These are phyloP conservation scores for Candida glaebosa DNA, from an alignment of 805 yeast species.

Conservation along the genomic window DNA sequence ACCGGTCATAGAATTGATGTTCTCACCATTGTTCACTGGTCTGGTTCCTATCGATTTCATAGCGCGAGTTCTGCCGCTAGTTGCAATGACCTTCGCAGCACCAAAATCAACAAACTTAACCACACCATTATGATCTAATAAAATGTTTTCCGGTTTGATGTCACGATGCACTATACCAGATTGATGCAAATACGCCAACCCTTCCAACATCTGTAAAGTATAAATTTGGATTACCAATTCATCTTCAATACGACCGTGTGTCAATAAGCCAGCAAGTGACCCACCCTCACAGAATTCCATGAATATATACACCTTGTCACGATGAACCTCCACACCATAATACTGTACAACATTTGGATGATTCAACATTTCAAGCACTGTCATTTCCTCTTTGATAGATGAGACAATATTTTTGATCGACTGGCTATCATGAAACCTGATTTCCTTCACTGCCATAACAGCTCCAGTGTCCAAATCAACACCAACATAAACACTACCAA, in stretches of 20 bases:
- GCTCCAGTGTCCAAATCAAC: conserved; percentile 93
- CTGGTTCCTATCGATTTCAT: background rate
- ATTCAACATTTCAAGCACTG: conserved; percentile 87
- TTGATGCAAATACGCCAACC: conserved; percentile 89
- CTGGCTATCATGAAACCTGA: conserved; percentile 83
- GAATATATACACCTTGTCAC: conserved; percentile 90
- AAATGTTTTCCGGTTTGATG: conserved; percentile 90
- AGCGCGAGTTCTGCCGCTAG: conserved; percentile 45
- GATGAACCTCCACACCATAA: conserved; percentile 94
- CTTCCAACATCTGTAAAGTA: conserved; percentile 90
- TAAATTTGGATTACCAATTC: conserved; percentile 89
- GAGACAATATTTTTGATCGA: conserved; percentile 82
- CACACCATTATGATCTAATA: conserved; percentile 87
- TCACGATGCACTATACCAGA: conserved; percentile 96
- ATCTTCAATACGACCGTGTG: conserved; percentile 93
- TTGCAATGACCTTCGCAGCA: conserved; percentile 87
- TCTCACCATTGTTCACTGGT: conserved; percentile 10
- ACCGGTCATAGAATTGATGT: conserved; percentile 66
- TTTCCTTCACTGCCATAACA: conserved; percentile 95
- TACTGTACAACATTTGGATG: conserved; percentile 97
- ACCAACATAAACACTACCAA: conserved; percentile 92
- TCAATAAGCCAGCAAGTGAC: conserved; percentile 77
- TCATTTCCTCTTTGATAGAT: conserved; percentile 92
- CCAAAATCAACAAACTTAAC: conserved; percentile 97
- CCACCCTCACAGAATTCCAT: conserved; percentile 99